Percentiles rank a stretch among this genome's conserved stretches.
Conservation (phyloP, 768 basidiomycete genomes). For the Candolleomyces eurysporus region DNA sequence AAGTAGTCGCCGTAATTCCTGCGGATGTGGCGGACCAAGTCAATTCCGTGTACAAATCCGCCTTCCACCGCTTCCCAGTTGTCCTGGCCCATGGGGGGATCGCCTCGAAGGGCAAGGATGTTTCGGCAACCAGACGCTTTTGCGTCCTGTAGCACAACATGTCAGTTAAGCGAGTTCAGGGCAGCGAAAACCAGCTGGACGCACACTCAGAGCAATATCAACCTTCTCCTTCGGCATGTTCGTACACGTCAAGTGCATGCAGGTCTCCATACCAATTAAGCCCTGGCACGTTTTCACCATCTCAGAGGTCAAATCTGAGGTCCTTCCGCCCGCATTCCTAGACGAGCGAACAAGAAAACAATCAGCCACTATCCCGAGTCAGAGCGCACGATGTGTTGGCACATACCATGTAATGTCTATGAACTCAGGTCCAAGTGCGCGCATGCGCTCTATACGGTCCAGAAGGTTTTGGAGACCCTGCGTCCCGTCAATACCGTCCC, state of each 20-base stretch:
- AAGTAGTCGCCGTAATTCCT: slow-evolving; percentile 86
- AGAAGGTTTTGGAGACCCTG: slow-evolving; percentile 93
- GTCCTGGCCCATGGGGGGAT: slow-evolving; percentile 85
- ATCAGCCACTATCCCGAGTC: not conserved
- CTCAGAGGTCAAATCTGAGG: slow-evolving; percentile 90
- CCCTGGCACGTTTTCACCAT: slow-evolving; percentile 94
- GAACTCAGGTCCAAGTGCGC: slow-evolving; percentile 92
- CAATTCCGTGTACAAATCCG: slow-evolving; percentile 87
- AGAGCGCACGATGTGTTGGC: slow-evolving; percentile 1
- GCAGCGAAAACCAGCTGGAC: slow-evolving; percentile 20
- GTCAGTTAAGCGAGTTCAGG: not conserved
- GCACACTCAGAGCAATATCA: slow-evolving; percentile 82
- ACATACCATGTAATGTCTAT: slow-evolving; percentile 93
- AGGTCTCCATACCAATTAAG: slow-evolving; percentile 91
- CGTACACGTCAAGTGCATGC: slow-evolving; percentile 98
- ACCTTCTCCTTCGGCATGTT: slow-evolving; percentile 98
- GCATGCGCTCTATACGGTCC: slow-evolving; percentile 99
- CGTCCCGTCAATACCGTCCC: not conserved
- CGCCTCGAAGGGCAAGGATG: slow-evolving; percentile 89
- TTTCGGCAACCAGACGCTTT: slow-evolving; percentile 89
- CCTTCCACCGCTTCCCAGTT: slow-evolving; percentile 92
- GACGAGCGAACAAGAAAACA: not conserved
- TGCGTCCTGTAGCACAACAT: slow-evolving; percentile 60
- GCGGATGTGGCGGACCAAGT: slow-evolving; percentile 89
- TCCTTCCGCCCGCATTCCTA: slow-evolving; percentile 96